Evolutionary conservation across 805 yeast genomes (phyloP), one percentile per base, ranked within the genome.

Genomic region (Debaryomyces castellii): DNA sequence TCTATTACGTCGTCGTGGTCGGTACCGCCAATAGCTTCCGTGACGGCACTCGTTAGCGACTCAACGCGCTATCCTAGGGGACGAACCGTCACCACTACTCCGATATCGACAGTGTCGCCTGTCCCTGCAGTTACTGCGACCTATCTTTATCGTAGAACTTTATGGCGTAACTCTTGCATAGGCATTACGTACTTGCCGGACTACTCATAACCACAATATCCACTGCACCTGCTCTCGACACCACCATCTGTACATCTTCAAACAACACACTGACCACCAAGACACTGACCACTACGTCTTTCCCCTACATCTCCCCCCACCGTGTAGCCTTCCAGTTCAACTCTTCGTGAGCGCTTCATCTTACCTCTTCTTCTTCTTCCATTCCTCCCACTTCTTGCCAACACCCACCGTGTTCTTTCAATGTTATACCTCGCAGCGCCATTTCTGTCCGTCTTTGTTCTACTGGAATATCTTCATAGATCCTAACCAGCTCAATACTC

Each of bases 401-500:
- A 4, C 28, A 25, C 28, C 28, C 28, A 25, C 28, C 28, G 6
- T 5, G 28, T 10, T 25, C n/a, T 10, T 5, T 10, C 28, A 10
- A 8, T 25, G 28, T 25, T 10, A 12, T 25, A 14, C 34, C 34
- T 30, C 34, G 20, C 34, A 14, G 34, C 34, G n/a, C n/a, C n/a
- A n/a, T n/a, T n/a, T n/a, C n/a, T 25, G 12, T 6, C 28, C 12
- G 28, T 25, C 28, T 30, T 30, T 30, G 34, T 30, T 30, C 8
- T 14, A 8, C 20, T 20, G 9, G n/a, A n/a, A n/a, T 3, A 10
- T 16, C 24, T 25, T 9, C 28, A 22, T 37, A 21, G 27, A n/a
- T 37, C 40, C 40, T 37, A 37, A 37, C 40, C 40, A n/a, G n/a
- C n/a, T n/a, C n/a, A n/a, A n/a, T n/a, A 17, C n/a, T 17, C 14